phyloP scores from a whole-genome alignment of 2,329 filamentous ascomycete species.

The Fusarium sp. region DNA sequence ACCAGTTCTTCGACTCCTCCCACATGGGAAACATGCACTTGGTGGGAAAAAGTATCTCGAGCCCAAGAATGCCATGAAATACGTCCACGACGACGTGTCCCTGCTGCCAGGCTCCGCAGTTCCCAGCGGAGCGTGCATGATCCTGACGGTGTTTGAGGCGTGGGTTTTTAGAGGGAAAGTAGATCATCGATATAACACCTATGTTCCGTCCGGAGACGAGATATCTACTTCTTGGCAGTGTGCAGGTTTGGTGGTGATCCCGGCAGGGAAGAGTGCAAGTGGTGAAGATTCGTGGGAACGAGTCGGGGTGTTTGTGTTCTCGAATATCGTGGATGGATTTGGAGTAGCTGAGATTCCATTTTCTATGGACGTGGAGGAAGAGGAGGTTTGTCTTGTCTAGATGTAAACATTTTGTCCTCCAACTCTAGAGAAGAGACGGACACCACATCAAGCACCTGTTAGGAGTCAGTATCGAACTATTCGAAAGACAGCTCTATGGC shows the following conservation, averaged over 20 bases:
- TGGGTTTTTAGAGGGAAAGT: neutral
- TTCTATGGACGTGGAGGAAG: neutral
- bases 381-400: neutral
- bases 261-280: neutral
- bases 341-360: neutral
- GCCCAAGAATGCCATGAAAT: conserved; percentile 13
- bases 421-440: neutral
- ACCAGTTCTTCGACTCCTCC: conserved; percentile 8
- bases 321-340: neutral
- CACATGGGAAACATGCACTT: neutral
- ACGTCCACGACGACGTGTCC: conserved; percentile 9
- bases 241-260: neutral
- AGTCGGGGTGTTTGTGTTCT: neutral
- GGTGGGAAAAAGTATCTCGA: neutral
- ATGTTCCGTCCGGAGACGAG: neutral
- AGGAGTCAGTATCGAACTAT: too few relatives aligned
- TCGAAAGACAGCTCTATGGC: too few relatives aligned
- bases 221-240: neutral
- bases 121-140: conserved; percentile 6
- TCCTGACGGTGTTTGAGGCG: conserved; percentile 5
- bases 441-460: too few relatives aligned
- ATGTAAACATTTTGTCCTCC: neutral
- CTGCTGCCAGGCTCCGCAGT: neutral
- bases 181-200: neutral
- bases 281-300: neutral